Conservation (phyloP, 352 stramenopile genomes). For the Pythium dissimile region DNA sequence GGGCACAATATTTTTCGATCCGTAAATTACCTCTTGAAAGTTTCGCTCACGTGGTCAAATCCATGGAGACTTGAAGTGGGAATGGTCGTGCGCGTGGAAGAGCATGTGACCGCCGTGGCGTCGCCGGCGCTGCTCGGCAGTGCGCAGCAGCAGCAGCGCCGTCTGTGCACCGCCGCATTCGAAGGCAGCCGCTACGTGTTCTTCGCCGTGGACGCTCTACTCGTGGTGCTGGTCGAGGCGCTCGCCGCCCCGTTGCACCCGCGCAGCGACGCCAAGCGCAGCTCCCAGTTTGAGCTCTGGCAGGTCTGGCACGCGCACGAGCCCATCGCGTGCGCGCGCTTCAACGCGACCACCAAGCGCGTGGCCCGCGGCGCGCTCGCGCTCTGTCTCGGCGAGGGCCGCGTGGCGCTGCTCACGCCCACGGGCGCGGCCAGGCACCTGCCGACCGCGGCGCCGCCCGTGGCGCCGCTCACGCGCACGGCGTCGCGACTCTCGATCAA, state of each 20-base stretch:
- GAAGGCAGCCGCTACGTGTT: slow-evolving; percentile 59
- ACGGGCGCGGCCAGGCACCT: slow-evolving; percentile 3
- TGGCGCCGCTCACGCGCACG: slow-evolving; percentile 4
- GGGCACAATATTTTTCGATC: too few relatives aligned
- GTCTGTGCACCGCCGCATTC: slow-evolving; percentile 42
- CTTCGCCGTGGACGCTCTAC: slow-evolving; percentile 45
- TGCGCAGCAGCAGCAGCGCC: slow-evolving; percentile 4
- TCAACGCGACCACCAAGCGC: slow-evolving; percentile 45
- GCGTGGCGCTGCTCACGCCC: slow-evolving; percentile 62
- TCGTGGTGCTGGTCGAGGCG: slow-evolving; percentile 59
- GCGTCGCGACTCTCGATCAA: slow-evolving; percentile 21
- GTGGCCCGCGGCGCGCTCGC: slow-evolving; percentile 51
- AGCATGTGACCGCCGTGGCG: slow-evolving; percentile 44
- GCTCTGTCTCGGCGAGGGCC: slow-evolving; percentile 57
- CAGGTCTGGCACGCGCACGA: slow-evolving; percentile 60
- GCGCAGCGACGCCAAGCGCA: slow-evolving; percentile 24
- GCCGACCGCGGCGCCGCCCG: slow-evolving; percentile 10
- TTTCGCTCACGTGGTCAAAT: neutral
- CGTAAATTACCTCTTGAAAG: slow-evolving; percentile 3
- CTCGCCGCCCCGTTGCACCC: slow-evolving; percentile 16
- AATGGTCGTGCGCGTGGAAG: slow-evolving; percentile 51
- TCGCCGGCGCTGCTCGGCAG: slow-evolving; percentile 17
- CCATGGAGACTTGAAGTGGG: slow-evolving; percentile 17
- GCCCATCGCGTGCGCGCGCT: slow-evolving; percentile 43
- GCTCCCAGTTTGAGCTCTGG: slow-evolving; percentile 61